A percentile compares a stretch with the other conserved stretches of the same genome.
phyloP scores from a whole-genome alignment of 495 filamentous ascomycete species.

The Annulohypoxylon moriforme region DNA sequence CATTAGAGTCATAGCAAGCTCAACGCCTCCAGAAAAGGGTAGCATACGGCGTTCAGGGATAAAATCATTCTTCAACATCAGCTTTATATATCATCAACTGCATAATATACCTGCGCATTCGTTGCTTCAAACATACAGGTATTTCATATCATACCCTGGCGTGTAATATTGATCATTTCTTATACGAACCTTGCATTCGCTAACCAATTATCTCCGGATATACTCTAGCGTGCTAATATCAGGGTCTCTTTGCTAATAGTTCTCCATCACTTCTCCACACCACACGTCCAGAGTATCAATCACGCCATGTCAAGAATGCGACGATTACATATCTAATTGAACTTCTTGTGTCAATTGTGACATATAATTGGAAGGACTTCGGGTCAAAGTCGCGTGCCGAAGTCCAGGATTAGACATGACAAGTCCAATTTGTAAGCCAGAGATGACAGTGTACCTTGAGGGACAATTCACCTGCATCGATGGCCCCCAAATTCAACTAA shows the following conservation, averaged over 20 bases:
- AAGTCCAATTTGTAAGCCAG: background rate
- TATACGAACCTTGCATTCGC: background rate
- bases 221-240: background rate
- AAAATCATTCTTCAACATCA: slow-evolving; percentile 35
- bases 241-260: background rate
- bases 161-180: background rate
- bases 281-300: background rate
- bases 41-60: slow-evolving; percentile 21
- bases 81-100: slow-evolving; percentile 34
- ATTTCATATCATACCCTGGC: background rate
- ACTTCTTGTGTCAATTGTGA: background rate
- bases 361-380: background rate
- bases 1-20: slow-evolving; percentile 25
- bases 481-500: too few relatives aligned
- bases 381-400: background rate
- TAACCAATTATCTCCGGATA: background rate
- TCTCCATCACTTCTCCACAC: background rate
- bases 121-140: background rate
- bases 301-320: background rate
- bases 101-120: slow-evolving; percentile 6
- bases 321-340: background rate
- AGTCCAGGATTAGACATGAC: background rate
- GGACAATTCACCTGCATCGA: background rate
- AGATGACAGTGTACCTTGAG: background rate
- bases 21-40: slow-evolving; percentile 33